A percentile compares a stretch with the other conserved stretches of the same genome.
Conservation (phyloP, 768 basidiomycete species). For the Baorangia bicolor region DNA sequence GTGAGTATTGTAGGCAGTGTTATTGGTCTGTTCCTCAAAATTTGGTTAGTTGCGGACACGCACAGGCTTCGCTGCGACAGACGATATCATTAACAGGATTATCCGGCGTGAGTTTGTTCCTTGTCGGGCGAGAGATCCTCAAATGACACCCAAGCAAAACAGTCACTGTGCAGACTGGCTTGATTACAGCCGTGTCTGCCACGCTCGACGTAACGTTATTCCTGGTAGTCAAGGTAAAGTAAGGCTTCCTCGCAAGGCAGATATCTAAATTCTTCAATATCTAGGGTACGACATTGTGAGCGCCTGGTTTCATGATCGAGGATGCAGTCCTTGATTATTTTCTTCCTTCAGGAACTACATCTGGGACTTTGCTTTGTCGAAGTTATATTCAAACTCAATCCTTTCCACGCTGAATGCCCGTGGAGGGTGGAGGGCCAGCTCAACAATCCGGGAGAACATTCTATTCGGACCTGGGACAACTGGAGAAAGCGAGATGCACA, state of each 20-base stretch:
- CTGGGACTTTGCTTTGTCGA: constrained; percentile 27
- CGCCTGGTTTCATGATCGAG: not conserved
- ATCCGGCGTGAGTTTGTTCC: constrained; percentile 34
- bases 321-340: not conserved
- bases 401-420: constrained; percentile 26
- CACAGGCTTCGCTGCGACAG: constrained; percentile 43
- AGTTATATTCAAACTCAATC: constrained; percentile 25
- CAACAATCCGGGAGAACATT: not conserved
- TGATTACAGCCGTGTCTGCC: constrained; percentile 14
- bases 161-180: constrained; percentile 35
- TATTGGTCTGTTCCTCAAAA: not conserved
- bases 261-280: not conserved
- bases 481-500: too few relatives aligned
- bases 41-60: constrained; percentile 37
- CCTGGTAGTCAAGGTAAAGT: constrained; percentile 10
- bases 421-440: constrained; percentile 17
- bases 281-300: constrained; percentile 10
- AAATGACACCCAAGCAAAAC: not conserved
- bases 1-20: constrained; percentile 21
- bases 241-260: not conserved
- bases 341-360: constrained; percentile 13
- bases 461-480: not conserved
- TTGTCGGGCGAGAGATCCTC: not conserved
- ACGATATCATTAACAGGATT: constrained; percentile 39
- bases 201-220: constrained; percentile 26